Conservation (phyloP, 108 stramenopile species). For the Nitzschia putrida region DNA sequence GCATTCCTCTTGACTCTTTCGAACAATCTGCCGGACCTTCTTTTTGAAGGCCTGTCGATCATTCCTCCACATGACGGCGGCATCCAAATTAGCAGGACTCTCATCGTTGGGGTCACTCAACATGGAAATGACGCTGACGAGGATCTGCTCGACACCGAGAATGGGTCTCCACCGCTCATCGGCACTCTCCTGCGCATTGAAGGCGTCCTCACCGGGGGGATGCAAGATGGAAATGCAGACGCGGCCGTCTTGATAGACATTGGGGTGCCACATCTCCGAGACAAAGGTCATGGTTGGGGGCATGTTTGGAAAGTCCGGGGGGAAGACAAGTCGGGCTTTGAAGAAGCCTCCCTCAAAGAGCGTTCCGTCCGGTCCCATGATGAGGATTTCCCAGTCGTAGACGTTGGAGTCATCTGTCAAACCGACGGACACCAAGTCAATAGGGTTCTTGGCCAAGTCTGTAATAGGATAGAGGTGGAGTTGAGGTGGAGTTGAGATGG, state of each 20-base stretch:
- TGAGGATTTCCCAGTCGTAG: conserved; percentile 94
- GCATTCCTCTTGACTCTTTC: conserved; percentile 89
- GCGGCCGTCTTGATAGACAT: conserved; percentile 83
- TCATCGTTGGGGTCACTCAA: conserved; percentile 98
- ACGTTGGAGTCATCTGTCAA: conserved; percentile 83
- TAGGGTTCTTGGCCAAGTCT: conserved; percentile 85
- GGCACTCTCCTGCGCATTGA: conserved; percentile 93
- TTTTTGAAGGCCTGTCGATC: conserved; percentile 92
- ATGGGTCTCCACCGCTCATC: conserved; percentile 99
- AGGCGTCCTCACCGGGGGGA: conserved; percentile 94
- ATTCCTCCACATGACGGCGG: conserved; percentile 95
- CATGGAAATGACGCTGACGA: conserved; percentile 95
- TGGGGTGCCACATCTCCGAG: conserved; percentile 98
- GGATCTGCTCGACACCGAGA: conserved; percentile 96
- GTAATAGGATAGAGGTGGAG: conserved; percentile 19
- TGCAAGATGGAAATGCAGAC: conserved; percentile 99
- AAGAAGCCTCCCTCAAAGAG: conserved; percentile 97
- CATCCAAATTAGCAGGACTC: conserved; percentile 98
- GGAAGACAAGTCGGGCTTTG: conserved; percentile 92
- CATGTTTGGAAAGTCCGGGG: conserved; percentile 95
- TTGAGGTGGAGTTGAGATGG: neutral
- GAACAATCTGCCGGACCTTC: conserved; percentile 83
- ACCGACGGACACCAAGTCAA: conserved; percentile 88
- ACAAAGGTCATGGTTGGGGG: conserved; percentile 91
- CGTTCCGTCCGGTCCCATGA: conserved; percentile 93